These are phyloP conservation scores for Akanthomyces lecanii DNA, from an alignment of 2,329 filamentous ascomycete species.

Conservation along the genomic window DNA sequence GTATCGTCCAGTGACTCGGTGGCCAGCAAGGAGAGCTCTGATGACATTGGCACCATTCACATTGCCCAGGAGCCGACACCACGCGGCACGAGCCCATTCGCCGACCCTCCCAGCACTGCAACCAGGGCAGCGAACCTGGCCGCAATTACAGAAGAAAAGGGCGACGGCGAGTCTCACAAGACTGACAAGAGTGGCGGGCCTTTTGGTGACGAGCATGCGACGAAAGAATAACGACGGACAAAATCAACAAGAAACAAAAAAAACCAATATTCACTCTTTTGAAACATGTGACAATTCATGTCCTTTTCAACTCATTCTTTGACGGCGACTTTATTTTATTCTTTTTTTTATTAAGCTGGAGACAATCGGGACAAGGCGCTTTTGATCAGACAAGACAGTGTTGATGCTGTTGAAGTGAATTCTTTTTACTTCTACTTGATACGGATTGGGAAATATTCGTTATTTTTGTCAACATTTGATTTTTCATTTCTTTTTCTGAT, in stretches of 20 bases:
- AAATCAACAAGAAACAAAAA: background rate
- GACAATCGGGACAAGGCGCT: conserved; percentile 21
- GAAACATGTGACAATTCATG: background rate
- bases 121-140: conserved; percentile 46
- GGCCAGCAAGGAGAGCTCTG: conserved; percentile 20
- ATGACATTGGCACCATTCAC: conserved; percentile 41
- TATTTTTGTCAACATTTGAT: background rate
- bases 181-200: conserved; percentile 40
- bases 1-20: conserved; percentile 19
- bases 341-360: conserved; percentile 6
- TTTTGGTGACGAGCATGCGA: conserved; percentile 56
- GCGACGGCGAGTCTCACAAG: conserved; percentile 32
- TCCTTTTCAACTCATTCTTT: background rate
- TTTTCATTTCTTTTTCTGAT: background rate
- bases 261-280: background rate
- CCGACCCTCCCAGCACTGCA: conserved; percentile 30
- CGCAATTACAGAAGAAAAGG: conserved; percentile 47
- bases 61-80: conserved; percentile 45
- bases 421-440: conserved; percentile 17
- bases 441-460: conserved; percentile 6
- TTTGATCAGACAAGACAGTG: conserved; percentile 22
- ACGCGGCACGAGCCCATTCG: conserved; percentile 49
- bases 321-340: background rate
- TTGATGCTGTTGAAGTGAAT: conserved; percentile 20
- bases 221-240: conserved; percentile 38